Conservation (phyloP, 2,329 filamentous ascomycete species). For the Endothia cerciana region DNA sequence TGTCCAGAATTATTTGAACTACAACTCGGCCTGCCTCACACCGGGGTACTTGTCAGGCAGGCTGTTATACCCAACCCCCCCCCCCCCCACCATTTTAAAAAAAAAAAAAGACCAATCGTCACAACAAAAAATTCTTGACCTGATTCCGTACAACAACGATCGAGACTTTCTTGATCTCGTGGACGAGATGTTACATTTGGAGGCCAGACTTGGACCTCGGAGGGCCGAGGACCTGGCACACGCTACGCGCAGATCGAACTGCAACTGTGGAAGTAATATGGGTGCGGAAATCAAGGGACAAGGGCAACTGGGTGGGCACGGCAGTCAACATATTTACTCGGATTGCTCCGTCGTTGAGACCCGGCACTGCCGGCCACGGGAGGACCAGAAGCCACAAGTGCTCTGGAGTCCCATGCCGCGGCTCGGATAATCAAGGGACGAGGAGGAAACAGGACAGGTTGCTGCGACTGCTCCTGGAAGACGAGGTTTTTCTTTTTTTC, state of each 20-base stretch:
- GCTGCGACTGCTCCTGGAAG: slow-evolving; percentile 20
- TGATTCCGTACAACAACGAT: slow-evolving; percentile 15
- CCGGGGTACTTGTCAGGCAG: slow-evolving; percentile 29
- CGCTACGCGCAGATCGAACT: slow-evolving; percentile 1
- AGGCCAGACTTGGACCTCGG: not conserved
- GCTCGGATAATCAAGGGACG: slow-evolving; percentile 9
- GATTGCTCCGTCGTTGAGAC: slow-evolving; percentile 1
- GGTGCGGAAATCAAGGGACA: slow-evolving; percentile 4
- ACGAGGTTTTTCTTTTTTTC: slow-evolving; percentile 20
- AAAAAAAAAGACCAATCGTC: slow-evolving; percentile 33
- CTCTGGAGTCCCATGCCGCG: slow-evolving; percentile 1
- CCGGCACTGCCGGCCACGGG: slow-evolving; percentile 13
- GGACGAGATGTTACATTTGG: not conserved
- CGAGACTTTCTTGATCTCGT: slow-evolving; percentile 12
- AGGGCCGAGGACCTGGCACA: slow-evolving; percentile 2
- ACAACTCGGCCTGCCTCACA: slow-evolving; percentile 29
- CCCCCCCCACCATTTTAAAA: slow-evolving; percentile 22
- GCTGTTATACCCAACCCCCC: slow-evolving; percentile 29
- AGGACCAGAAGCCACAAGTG: slow-evolving; percentile 6
- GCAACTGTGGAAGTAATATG: slow-evolving; percentile 18
- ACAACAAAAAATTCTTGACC: slow-evolving; percentile 11
- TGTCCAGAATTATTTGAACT: slow-evolving; percentile 25
- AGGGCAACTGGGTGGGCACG: slow-evolving; percentile 18
- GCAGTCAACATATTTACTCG: slow-evolving; percentile 12
- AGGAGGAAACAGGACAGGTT: slow-evolving; percentile 21